These are phyloP conservation scores for Bondarzewia mesenterica DNA, from an alignment of 1,284 basidiomycete genomes.

Conservation along the genomic window DNA sequence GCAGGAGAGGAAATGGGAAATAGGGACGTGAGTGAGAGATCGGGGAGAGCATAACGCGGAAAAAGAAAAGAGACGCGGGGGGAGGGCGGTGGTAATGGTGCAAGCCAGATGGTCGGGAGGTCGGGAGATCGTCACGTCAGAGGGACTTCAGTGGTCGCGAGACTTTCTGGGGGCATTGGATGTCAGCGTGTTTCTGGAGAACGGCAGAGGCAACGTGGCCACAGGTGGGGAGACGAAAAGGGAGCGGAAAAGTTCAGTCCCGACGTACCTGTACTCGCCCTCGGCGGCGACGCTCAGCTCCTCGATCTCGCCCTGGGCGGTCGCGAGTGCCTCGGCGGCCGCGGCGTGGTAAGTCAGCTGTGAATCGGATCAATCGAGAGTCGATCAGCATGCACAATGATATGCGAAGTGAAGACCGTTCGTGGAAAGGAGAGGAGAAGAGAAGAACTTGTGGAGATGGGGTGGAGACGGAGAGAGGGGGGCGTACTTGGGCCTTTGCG, in stretches of 20 bases:
- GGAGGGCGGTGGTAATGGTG: neutral
- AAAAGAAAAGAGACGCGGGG: neutral
- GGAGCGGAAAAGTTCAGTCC: conserved; percentile 2
- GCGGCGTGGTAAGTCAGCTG: conserved; percentile 80
- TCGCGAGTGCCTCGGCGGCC: conserved; percentile 78
- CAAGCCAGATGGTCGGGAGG: too few relatives aligned
- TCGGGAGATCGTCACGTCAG: conserved; percentile 15
- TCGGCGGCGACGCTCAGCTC: conserved; percentile 86
- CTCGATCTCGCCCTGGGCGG: conserved; percentile 84
- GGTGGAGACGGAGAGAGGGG: neutral
- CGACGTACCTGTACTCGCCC: conserved; percentile 83
- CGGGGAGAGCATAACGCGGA: neutral
- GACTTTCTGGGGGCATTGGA: conserved; percentile 62
- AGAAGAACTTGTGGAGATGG: neutral
- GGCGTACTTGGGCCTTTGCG: conserved; percentile 73
- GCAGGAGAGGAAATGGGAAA: too few relatives aligned
- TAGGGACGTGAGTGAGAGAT: too few relatives aligned
- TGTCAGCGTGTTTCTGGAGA: neutral
- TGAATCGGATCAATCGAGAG: neutral
- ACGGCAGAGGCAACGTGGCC: neutral
- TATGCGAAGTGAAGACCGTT: neutral
- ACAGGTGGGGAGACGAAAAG: too few relatives aligned
- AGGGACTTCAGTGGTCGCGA: conserved; percentile 64
- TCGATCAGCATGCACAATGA: too few relatives aligned
- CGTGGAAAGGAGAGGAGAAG: neutral